These are phyloP conservation scores for Schizonepeta tenuifolia DNA, from an alignment of 257 asterid species.

Conservation along the genomic window DNA sequence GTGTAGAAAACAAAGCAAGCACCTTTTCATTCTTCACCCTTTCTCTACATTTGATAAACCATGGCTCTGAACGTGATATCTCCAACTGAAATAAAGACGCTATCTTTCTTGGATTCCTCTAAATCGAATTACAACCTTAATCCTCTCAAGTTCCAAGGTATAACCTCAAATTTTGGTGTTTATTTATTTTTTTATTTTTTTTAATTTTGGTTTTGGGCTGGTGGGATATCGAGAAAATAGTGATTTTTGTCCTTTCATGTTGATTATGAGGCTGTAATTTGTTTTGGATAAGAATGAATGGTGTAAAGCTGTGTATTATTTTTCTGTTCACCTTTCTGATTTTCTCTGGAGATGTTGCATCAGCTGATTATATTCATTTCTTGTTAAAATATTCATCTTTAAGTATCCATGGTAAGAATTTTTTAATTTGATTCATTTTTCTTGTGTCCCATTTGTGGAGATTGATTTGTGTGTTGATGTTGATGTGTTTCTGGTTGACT, in stretches of 20 bases:
- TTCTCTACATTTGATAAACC: conserved; percentile 19
- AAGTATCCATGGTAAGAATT: conserved; percentile 9
- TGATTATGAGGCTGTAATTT: conserved; percentile 24
- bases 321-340: background rate
- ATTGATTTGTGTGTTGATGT: conserved; percentile 28
- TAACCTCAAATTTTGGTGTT: background rate
- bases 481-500: conserved; percentile 32
- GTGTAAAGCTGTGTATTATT: background rate
- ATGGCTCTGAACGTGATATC: conserved; percentile 63
- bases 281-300: conserved; percentile 31
- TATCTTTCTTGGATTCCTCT: conserved; percentile 79
- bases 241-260: background rate
- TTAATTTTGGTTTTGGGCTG: conserved; percentile 8
- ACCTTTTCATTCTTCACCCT: background rate
- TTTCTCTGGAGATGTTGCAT: conserved; percentile 7
- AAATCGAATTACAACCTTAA: conserved; percentile 60
- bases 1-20: background rate
- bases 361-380: conserved; percentile 14
- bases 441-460: conserved; percentile 15
- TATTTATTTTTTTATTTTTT: background rate
- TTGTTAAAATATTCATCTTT: conserved; percentile 7
- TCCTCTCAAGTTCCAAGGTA: conserved; percentile 58
- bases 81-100: conserved; percentile 72
- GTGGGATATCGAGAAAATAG: conserved; percentile 7
- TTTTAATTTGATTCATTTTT: background rate